Evolutionary conservation across 2,329 filamentous ascomycete species (phyloP), one percentile per base, ranked within the genome.

Genomic region (Xylaria polymorpha): DNA sequence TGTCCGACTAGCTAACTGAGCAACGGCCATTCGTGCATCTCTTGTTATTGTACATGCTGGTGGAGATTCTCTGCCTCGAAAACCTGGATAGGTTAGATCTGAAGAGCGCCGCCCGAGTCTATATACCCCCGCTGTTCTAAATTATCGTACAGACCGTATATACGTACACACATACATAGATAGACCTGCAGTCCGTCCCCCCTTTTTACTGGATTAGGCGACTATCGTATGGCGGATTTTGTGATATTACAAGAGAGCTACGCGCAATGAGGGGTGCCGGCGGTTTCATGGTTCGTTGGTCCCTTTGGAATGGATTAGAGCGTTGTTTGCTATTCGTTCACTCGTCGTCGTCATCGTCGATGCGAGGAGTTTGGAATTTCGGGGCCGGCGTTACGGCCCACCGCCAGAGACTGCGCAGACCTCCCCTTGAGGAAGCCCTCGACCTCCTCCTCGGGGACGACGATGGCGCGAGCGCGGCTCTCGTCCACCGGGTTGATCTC

Each of bases 401-500:
- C 32, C 83, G 83, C 74, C 82, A 88, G 37, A 89, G 68, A 67
- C 83, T 81, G 61, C 88, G 82, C 58, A 90, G 66, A 67, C 83
- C 83, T 84, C 37, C 88, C 86, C 81, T 90, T 91, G 74, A 89
- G 85, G 85, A 89, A 90, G 20, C 91, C 91, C 79, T 92, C 88
- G 69, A 93, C 81, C 77, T 92, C 90, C 75, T 91, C 89, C 79
- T 91, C 86, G 0, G 89, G 87, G 15, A 91, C 85, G 35, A 85
- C 84, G 63, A 94, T 88, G 66, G 83, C 81, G 55, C 85, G 83
- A 0, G 91, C 91, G 66, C 89, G 86, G 43, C 86, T 87, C 79
- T 94, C 92, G 43, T 94, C 91, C 67, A 92, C 91, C 0, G 87
- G 82, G 14, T 81, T 83, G 29, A 97, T 81, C 77, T 91, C 87